Evolutionary conservation across 1,139 yeast genomes (phyloP), one percentile per base, ranked within the genome.

Genomic region (Lodderomyces margitis): DNA sequence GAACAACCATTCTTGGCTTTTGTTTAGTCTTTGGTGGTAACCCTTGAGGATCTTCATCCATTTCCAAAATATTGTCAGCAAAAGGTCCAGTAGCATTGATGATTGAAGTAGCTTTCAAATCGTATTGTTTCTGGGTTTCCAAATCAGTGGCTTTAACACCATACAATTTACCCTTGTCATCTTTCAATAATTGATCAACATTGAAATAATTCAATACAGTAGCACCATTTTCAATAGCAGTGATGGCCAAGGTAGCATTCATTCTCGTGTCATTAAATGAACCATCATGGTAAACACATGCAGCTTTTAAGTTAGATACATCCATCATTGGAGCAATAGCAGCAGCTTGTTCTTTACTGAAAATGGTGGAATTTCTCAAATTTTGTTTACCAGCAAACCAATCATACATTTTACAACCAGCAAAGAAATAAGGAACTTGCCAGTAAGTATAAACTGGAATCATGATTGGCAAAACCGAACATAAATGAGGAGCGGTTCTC

Each of bases 81-180:
- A 82, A 86, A 41, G 98, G 97, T 46, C 98, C 98, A 40, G 98
- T 89, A 31, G 98, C 97, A 59, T 89, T 91, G 41, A 91, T 86
- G 34, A 88, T 82, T 39, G 86, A 75, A 50, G 85, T 87, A 38
- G 95, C 85, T 48, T 70, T 70, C 48, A 87, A 75, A 35, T 67
- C 64, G 54, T 72, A 76, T 49, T 71, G 72, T 52, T 81, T 71
- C 45, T 85, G 86, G 42, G 88, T 80, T 65, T 87, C 95, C 47
- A 75, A 69, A 64, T 89, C 95, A 44, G 66, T 68, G 24, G 91
- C 95, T 47, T 75, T 63, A 37, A 87, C 95, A 57, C 97, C 97
- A 45, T 69, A 70, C 44, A 87, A 70, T 59, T 81, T 78, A 28
- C 78, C 75, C 25, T 69, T 62, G 16, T 60, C 62, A 59, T 83